Conservation (phyloP, 1,284 basidiomycete species). For the Athelia sp. region DNA sequence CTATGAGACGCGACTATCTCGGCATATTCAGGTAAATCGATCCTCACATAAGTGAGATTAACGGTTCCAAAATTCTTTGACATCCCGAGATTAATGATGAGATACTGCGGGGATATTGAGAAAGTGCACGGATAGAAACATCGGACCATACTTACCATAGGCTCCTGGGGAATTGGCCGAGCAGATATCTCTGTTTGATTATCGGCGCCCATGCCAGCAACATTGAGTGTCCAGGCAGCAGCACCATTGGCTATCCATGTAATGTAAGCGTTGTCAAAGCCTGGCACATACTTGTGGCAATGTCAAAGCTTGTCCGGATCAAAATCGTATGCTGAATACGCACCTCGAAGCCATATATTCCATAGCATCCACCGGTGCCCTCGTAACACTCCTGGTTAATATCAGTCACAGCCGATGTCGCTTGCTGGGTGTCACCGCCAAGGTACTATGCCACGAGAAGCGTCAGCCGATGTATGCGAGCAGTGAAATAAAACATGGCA, state of each 20-base stretch:
- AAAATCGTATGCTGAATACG: neutral
- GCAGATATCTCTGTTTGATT: conserved; percentile 59
- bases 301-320: conserved; percentile 41
- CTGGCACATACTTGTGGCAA: conserved; percentile 23
- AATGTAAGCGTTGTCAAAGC: conserved; percentile 61
- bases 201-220: conserved; percentile 71
- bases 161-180: conserved; percentile 79
- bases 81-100: conserved; percentile 52
- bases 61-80: conserved; percentile 52
- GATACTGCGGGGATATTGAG: conserved; percentile 23
- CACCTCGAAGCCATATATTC: conserved; percentile 43
- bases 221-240: conserved; percentile 73
- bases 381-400: conserved; percentile 54
- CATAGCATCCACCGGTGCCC: conserved; percentile 33
- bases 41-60: conserved; percentile 37
- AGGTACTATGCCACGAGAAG: conserved; percentile 28
- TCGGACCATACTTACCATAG: conserved; percentile 51
- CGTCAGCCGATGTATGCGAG: no score
- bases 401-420: conserved; percentile 40
- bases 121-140: neutral
- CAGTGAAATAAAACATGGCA: neutral
- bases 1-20: neutral
- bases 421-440: conserved; percentile 50
- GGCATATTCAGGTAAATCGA: neutral
- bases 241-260: conserved; percentile 69